Conservation (phyloP, 2,329 filamentous ascomycete genomes). For the Karstenula rhodostoma region DNA sequence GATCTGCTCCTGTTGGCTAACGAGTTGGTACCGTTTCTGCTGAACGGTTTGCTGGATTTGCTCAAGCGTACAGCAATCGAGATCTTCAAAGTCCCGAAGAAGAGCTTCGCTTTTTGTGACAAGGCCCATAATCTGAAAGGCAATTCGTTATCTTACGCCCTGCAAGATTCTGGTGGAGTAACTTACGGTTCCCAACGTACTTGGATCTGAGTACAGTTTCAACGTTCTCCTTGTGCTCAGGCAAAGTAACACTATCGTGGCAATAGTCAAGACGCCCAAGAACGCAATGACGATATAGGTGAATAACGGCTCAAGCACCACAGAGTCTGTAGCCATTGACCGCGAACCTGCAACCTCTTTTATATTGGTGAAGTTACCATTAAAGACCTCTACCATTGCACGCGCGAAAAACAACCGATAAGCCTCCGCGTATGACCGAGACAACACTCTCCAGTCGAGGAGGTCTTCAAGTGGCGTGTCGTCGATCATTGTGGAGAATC, state of each 20-base stretch:
- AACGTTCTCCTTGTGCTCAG: constrained; percentile 27
- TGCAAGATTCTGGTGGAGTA: not conserved
- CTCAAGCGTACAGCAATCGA: constrained; percentile 33
- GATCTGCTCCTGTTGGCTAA: constrained; percentile 15
- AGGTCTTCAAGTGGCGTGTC: constrained; percentile 39
- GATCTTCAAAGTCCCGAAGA: constrained; percentile 29
- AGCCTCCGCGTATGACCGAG: constrained; percentile 48
- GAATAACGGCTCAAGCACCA: constrained; percentile 51
- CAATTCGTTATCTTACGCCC: not conserved
- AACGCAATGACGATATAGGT: constrained; percentile 49
- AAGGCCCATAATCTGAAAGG: constrained; percentile 41
- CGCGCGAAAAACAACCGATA: constrained; percentile 55
- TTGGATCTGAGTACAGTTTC: constrained; percentile 44
- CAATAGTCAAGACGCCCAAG: constrained; percentile 35
- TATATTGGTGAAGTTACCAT: constrained; percentile 11
- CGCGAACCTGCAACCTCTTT: constrained; percentile 24
- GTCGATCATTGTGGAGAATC: constrained; percentile 47
- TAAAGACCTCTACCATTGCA: constrained; percentile 43
- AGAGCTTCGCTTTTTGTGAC: constrained; percentile 35
- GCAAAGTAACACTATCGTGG: constrained; percentile 32
- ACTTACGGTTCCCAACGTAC: constrained; percentile 38
- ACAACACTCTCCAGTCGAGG: constrained; percentile 43
- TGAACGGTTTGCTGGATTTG: constrained; percentile 24
- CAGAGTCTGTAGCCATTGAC: constrained; percentile 37
- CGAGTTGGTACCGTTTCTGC: constrained; percentile 29